Percentiles rank a stretch among this genome's conserved stretches.
Evolutionary conservation across 176 grass and related monocot genomes (phyloP).

Genomic region (Olyra latifolia): DNA sequence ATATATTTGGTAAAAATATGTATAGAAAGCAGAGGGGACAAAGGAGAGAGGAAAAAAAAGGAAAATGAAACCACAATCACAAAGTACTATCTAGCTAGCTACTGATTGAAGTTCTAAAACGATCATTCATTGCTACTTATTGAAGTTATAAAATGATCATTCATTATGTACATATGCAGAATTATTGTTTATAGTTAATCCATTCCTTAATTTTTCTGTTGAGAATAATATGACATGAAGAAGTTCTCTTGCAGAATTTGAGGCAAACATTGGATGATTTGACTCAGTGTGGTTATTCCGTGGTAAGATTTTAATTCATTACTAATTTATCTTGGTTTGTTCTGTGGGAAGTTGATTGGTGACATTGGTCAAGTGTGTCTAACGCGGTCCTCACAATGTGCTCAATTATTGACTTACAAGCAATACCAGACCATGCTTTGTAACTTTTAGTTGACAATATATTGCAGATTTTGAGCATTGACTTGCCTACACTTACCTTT

Average conservation of each 20-base stretch:
- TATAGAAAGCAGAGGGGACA: too few species aligned
- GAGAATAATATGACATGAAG: constrained; percentile 10
- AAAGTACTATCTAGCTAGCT: too few species aligned
- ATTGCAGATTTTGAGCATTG: neutral
- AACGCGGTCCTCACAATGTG: neutral
- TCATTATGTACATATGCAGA: too few species aligned
- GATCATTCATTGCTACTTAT: too few species aligned
- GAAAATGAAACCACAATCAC: too few species aligned
- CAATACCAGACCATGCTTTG: constrained; percentile 7
- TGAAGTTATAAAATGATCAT: too few species aligned
- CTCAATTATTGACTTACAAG: constrained; percentile 16
- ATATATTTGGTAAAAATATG: too few species aligned
- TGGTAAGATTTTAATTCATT: constrained; percentile 54
- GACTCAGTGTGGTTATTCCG: constrained; percentile 90
- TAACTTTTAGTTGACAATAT: neutral
- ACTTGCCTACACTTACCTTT: neutral
- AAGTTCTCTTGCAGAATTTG: constrained; percentile 73
- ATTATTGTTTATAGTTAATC: neutral
- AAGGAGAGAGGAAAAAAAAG: too few species aligned
- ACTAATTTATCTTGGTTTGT: neutral
- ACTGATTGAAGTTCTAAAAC: too few species aligned
- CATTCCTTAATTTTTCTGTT: neutral
- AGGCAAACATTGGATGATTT: constrained; percentile 98
- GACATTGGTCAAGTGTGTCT: constrained; percentile 4
- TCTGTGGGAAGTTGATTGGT: neutral